These are phyloP conservation scores for Hemileccinum rubropunctum DNA, from an alignment of 768 basidiomycete species.

Conservation along the genomic window DNA sequence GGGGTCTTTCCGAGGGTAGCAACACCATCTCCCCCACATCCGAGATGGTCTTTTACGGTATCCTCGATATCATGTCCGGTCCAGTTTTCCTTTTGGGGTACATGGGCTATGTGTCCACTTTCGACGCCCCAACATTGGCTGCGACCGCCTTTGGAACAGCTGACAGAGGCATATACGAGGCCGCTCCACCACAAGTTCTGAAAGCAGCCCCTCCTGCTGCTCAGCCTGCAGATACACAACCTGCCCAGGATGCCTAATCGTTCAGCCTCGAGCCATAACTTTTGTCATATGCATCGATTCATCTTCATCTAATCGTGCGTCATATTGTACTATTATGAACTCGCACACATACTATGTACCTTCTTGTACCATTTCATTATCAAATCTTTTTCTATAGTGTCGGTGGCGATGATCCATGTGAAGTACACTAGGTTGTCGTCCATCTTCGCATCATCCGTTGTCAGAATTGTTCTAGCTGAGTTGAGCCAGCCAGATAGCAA, in stretches of 20 bases:
- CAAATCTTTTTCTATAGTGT: too few relatives aligned
- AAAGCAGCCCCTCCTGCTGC: too few relatives aligned
- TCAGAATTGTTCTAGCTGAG: not conserved
- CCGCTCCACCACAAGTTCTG: too few relatives aligned
- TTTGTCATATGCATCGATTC: too few relatives aligned
- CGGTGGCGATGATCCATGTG: too few relatives aligned
- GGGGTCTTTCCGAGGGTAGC: slow-evolving; percentile 53
- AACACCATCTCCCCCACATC: slow-evolving; percentile 48
- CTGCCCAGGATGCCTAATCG: too few relatives aligned
- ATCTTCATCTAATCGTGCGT: too few relatives aligned
- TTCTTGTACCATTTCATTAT: too few relatives aligned
- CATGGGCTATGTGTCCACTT: slow-evolving; percentile 15
- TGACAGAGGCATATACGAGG: slow-evolving; percentile 4
- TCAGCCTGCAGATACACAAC: too few relatives aligned
- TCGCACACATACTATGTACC: too few relatives aligned
- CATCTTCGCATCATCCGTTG: not conserved
- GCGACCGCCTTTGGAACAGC: slow-evolving; percentile 9
- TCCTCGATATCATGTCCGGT: slow-evolving; percentile 40
- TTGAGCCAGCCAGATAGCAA: slow-evolving; percentile 67
- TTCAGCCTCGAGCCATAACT: too few relatives aligned
- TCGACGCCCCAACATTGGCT: not conserved
- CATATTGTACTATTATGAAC: too few relatives aligned
- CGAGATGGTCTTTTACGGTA: slow-evolving; percentile 57
- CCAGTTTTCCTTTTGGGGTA: slow-evolving; percentile 37
- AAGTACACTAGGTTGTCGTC: not conserved